Percentiles rank a stretch among this genome's conserved stretches.
Conservation (phyloP, 768 basidiomycete genomes). For the Jaapia argillacea region DNA sequence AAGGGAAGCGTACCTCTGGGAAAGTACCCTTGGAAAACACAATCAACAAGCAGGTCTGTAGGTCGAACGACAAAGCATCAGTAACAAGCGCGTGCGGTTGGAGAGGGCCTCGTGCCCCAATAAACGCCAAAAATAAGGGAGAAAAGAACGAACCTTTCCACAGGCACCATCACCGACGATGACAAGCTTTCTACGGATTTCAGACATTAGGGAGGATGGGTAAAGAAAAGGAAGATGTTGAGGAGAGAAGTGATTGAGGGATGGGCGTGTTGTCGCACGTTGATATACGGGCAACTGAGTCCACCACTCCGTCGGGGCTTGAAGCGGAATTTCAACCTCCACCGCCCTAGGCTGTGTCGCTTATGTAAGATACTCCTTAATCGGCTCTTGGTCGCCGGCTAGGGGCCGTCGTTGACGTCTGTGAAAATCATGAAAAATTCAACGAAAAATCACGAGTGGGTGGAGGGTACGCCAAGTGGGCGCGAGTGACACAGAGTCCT, state of each 20-base stretch:
- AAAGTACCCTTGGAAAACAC: slow-evolving; percentile 96
- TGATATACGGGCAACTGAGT: not conserved
- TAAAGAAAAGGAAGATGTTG: not conserved
- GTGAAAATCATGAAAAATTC: no score
- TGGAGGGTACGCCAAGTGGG: no score
- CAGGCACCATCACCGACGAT: slow-evolving; percentile 99
- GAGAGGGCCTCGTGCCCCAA: not conserved
- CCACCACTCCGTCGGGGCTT: not conserved
- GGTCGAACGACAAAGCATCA: slow-evolving; percentile 4
- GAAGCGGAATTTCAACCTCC: not conserved
- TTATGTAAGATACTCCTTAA: no score
- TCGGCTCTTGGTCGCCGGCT: no score
- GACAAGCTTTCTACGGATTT: slow-evolving; percentile 97
- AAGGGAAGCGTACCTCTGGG: slow-evolving; percentile 60
- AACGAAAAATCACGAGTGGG: no score
- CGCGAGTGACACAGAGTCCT: no score
- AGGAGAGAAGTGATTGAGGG: not conserved
- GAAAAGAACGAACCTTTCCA: slow-evolving; percentile 56
- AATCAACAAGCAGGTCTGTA: slow-evolving; percentile 87
- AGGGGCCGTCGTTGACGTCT: no score
- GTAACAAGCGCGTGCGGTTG: not conserved
- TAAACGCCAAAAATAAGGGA: not conserved
- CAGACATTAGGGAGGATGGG: slow-evolving; percentile 53
- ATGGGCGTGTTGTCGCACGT: not conserved
- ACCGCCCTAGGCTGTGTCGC: no score